phyloP scores from a whole-genome alignment of 805 yeast species.

The Candida odintsovae region DNA sequence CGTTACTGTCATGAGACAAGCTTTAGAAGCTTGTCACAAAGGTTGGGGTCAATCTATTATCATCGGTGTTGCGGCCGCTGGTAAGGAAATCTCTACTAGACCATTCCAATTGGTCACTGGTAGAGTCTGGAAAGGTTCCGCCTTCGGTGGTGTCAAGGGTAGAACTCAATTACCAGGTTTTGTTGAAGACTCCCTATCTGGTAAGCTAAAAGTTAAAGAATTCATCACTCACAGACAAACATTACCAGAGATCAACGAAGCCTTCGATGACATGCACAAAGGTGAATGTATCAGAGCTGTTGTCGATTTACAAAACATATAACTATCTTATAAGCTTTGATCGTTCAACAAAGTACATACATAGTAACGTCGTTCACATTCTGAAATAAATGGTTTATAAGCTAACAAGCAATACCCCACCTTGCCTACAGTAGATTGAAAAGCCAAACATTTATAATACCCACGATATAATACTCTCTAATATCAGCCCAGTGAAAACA shows the following conservation, averaged over 20 bases:
- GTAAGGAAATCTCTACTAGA: conserved; percentile 92
- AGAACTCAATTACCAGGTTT: conserved; percentile 90
- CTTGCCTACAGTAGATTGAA: not conserved
- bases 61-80: conserved; percentile 99
- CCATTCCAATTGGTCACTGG: conserved; percentile 99
- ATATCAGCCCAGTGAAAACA: not conserved
- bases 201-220: conserved; percentile 85
- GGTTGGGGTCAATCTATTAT: conserved; percentile 98
- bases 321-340: conserved; percentile 2
- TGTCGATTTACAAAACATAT: conserved; percentile 36
- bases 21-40: conserved; percentile 95
- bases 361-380: too few species aligned
- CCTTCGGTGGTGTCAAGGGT: conserved; percentile 99
- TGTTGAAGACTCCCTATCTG: conserved; percentile 78
- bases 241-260: conserved; percentile 73
- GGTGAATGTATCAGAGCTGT: conserved; percentile 96
- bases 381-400: too few species aligned
- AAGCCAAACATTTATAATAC: not conserved
- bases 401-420: too few species aligned
- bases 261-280: conserved; percentile 90
- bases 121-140: conserved; percentile 98
- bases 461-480: not conserved
- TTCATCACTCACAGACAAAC: conserved; percentile 88
- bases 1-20: conserved; percentile 89
- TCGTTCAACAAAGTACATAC: not conserved